Percentiles rank a stretch among this genome's conserved stretches.
These are phyloP conservation scores for Castanea crenata DNA, from an alignment of 306 rosid species.

Conservation along the genomic window DNA sequence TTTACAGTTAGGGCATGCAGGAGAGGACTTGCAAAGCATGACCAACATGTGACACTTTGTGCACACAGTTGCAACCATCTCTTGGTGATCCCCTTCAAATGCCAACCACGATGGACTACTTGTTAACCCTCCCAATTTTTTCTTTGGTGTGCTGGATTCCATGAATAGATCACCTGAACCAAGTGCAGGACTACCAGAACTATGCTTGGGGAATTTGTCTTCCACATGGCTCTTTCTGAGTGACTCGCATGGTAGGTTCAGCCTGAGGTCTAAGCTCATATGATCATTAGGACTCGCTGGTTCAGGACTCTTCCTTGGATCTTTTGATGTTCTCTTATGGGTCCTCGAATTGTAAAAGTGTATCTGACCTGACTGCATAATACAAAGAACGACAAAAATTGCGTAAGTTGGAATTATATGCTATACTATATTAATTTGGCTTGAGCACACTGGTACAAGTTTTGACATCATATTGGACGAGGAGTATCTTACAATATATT, in stretches of 20 bases:
- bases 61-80: slow-evolving; percentile 94
- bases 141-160: slow-evolving; percentile 29
- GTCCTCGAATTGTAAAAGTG: slow-evolving; percentile 67
- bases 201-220: slow-evolving; percentile 22
- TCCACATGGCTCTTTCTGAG: slow-evolving; percentile 28
- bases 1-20: slow-evolving; percentile 94
- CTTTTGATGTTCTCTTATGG: slow-evolving; percentile 44
- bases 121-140: slow-evolving; percentile 20
- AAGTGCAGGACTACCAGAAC: slow-evolving; percentile 3
- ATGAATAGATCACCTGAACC: slow-evolving; percentile 15
- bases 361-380: slow-evolving; percentile 74
- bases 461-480: no score
- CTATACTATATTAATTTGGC: no score
- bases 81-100: slow-evolving; percentile 46
- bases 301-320: slow-evolving; percentile 43
- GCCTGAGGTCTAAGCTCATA: slow-evolving; percentile 77
- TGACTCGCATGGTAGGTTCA: slow-evolving; percentile 68
- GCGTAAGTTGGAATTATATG: not conserved
- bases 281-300: slow-evolving; percentile 20
- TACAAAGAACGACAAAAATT: not conserved
- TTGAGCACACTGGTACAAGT: not conserved
- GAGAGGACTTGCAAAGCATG: slow-evolving; percentile 84
- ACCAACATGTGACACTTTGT: slow-evolving; percentile 82
- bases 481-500: no score
- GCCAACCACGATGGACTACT: slow-evolving; percentile 48